Evolutionary conservation across 2,329 filamentous ascomycete species (phyloP), one percentile per base, ranked within the genome.

Genomic region (Nakataea oryzae): DNA sequence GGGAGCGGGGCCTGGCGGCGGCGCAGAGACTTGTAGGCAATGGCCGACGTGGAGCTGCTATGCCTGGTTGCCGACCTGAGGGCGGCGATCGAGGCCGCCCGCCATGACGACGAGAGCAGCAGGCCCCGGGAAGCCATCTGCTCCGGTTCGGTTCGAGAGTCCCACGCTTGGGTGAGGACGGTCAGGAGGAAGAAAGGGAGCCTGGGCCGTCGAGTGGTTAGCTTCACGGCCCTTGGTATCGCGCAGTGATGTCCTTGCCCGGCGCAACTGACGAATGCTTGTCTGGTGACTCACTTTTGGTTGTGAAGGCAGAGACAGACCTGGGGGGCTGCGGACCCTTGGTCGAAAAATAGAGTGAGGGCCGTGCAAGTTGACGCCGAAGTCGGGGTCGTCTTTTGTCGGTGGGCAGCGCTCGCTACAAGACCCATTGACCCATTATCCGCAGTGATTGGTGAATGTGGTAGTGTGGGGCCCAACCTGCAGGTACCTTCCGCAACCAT

Each of bases 11-110:
- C 88, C 64, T 93, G 90, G 67, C 93, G 91, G 70, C 92, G 90
- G 73, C 96, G 93, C 66, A 97, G 85, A 63, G 93, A 91, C 82
- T 99, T 99, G 86, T 97, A 97, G 71, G 93, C 93, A 66, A 97
- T 86, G 66, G 95, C 93, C 62, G 92, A 95, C 68, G 93, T 97
- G 62, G 93, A 96, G 66, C 86, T 86, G 69, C 70, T 75, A 67
- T 70, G 61, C 30, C 78, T 74, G 54, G 65, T 64, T 60, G 68
- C 64, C 59, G 68, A 54, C 54, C 78, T 74, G 60, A 74, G 67
- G 58, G 72, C 70, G 56, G 65, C 58, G 57, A 66, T 65, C 59
- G 67, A 62, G 57, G 66, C 65, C n/a, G 65, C 57, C 26, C 67
- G 68, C 65, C 65, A 68, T 54, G 66, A 65, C 63, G 66, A 27